phyloP scores from a whole-genome alignment of 2,329 filamentous ascomycete genomes.

The Pezicula radicicola region DNA sequence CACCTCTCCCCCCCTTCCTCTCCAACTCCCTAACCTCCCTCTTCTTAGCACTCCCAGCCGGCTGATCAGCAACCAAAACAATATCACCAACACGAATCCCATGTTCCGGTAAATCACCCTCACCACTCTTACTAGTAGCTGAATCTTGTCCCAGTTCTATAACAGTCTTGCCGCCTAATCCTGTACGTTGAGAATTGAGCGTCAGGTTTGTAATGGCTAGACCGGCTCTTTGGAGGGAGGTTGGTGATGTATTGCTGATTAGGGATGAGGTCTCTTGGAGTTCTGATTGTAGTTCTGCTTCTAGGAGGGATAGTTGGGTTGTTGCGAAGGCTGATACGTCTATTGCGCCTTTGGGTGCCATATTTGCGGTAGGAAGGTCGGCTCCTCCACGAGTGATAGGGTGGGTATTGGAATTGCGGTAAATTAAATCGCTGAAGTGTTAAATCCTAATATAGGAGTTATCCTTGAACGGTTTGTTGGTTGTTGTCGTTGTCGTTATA shows the following conservation, averaged over 20 bases:
- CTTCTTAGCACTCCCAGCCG: constrained; percentile 51
- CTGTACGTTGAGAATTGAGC: constrained; percentile 75
- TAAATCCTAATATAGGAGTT: no score
- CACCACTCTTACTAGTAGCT: constrained; percentile 43
- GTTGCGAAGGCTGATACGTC: constrained; percentile 67
- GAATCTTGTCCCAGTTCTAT: constrained; percentile 74
- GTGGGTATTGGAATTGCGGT: no score
- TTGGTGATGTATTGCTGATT: constrained; percentile 65
- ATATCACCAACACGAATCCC: constrained; percentile 76
- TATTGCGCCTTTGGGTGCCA: constrained; percentile 35
- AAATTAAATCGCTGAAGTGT: no score
- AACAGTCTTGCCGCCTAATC: constrained; percentile 86
- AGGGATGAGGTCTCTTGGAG: constrained; percentile 66
- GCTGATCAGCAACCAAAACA: constrained; percentile 72
- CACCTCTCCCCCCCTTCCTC: constrained; percentile 65
- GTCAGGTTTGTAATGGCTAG: constrained; percentile 75
- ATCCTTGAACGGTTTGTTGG: no score
- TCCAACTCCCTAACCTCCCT: constrained; percentile 73
- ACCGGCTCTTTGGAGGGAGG: constrained; percentile 71
- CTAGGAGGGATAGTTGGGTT: constrained; percentile 68
- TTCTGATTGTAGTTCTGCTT: constrained; percentile 69
- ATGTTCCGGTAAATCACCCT: constrained; percentile 65
- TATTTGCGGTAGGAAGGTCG: constrained; percentile 10
- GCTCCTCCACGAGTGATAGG: not conserved
- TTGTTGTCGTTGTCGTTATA: not conserved